Percentiles rank a stretch among this genome's conserved stretches.
Conservation (phyloP, 2,329 filamentous ascomycete genomes). For the Elsinoe batatas region DNA sequence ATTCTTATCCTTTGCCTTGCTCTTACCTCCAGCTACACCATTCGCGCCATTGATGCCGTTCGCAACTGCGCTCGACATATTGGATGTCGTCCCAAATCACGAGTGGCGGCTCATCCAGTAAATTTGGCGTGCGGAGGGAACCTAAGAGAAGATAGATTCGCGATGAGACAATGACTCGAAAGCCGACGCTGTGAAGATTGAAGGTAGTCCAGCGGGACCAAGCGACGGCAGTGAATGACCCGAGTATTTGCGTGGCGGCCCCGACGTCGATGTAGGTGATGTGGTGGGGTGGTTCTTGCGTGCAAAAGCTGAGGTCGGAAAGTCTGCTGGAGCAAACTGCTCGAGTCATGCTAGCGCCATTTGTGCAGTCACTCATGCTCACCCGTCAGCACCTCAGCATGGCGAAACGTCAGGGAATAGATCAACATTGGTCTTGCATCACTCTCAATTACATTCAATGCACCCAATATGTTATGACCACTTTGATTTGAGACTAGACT, state of each 20-base stretch:
- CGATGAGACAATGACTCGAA: too few relatives aligned
- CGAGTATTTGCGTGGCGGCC: too few relatives aligned
- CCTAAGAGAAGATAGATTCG: not conserved
- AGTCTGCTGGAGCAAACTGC: not conserved
- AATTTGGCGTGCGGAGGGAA: not conserved
- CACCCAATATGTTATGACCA: not conserved
- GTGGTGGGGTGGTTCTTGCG: not conserved
- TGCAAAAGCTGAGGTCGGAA: not conserved
- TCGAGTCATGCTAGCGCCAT: constrained; percentile 1
- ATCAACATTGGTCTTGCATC: too few relatives aligned
- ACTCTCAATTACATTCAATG: not conserved
- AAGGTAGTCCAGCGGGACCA: too few relatives aligned
- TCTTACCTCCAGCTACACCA: not conserved
- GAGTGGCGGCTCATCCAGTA: not conserved
- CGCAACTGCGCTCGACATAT: constrained; percentile 10
- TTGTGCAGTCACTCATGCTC: not conserved
- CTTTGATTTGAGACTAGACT: constrained; percentile 2
- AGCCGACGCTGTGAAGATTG: too few relatives aligned
- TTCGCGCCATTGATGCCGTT: constrained; percentile 2
- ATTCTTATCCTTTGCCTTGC: constrained; percentile 5
- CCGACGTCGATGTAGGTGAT: not conserved
- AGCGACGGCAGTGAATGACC: too few relatives aligned
- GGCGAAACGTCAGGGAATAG: not conserved
- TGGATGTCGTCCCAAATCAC: not conserved
- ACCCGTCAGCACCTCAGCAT: not conserved